These are phyloP conservation scores for Spiraea crenata DNA, from an alignment of 331 rosid species.

Conservation along the genomic window DNA sequence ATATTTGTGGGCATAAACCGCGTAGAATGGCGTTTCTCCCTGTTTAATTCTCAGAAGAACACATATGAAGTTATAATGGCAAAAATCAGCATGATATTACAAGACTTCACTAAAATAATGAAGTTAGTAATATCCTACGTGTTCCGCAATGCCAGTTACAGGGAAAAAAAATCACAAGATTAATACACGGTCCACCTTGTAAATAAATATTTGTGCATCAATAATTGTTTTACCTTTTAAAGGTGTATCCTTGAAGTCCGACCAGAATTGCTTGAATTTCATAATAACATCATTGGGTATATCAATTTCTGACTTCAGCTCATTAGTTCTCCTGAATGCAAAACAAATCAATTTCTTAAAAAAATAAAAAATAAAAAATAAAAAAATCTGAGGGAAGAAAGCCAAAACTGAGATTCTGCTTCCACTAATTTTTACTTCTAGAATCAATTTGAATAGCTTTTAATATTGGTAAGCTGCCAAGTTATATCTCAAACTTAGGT, in stretches of 20 bases:
- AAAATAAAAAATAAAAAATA: background rate
- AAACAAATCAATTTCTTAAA: background rate
- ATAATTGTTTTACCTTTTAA: conserved; percentile 64
- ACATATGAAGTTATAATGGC: background rate
- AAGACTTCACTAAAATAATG: background rate
- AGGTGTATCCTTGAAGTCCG: conserved; percentile 61
- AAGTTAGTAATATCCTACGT: background rate
- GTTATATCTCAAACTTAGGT: background rate
- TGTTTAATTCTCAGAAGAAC: conserved; percentile 31
- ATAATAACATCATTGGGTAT: conserved; percentile 57
- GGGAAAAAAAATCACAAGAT: conserved; percentile 16
- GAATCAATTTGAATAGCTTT: background rate
- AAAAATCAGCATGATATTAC: conserved; percentile 13
- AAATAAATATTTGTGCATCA: conserved; percentile 13
- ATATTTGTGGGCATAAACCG: conserved; percentile 92
- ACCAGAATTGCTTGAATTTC: conserved; percentile 78
- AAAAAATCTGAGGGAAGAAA: background rate
- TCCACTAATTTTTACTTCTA: conserved; percentile 19
- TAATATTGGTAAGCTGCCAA: background rate
- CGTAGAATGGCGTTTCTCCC: conserved; percentile 94
- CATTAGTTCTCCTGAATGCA: conserved; percentile 74
- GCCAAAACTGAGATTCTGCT: conserved; percentile 7
- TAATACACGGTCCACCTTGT: background rate
- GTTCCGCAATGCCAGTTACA: background rate
- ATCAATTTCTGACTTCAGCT: conserved; percentile 71